These are phyloP conservation scores for Drechslerella stenobrocha DNA, from an alignment of 2,329 filamentous ascomycete genomes.

Conservation along the genomic window DNA sequence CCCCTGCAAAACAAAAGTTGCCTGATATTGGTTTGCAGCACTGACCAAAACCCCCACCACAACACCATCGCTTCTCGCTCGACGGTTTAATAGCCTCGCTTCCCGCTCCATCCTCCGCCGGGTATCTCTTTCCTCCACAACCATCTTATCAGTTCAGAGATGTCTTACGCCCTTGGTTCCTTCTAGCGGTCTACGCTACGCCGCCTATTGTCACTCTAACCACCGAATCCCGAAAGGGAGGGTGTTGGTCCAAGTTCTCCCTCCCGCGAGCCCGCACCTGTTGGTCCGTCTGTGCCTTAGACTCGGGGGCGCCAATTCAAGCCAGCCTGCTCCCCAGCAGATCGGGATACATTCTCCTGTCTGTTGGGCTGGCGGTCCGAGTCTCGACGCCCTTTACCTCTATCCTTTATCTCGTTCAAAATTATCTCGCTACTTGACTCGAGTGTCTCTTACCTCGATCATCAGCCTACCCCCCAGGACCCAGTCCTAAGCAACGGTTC, in stretches of 20 bases:
- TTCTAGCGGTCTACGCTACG: not conserved
- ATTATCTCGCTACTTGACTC: not conserved
- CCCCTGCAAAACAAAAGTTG: too few relatives aligned
- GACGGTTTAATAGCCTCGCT: too few relatives aligned
- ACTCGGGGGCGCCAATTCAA: too few relatives aligned
- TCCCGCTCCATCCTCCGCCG: too few relatives aligned
- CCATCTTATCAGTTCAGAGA: not conserved
- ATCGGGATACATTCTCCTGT: too few relatives aligned
- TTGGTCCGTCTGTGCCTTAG: too few relatives aligned
- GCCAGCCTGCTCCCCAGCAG: not conserved
- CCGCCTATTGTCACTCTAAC: not conserved
- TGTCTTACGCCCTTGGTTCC: not conserved
- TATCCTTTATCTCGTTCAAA: conserved; percentile 6
- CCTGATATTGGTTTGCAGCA: too few relatives aligned
- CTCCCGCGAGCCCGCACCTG: too few relatives aligned
- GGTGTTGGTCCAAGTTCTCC: not conserved
- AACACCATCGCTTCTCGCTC: too few relatives aligned
- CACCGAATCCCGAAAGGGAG: conserved; percentile 4
- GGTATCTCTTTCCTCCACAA: too few relatives aligned
- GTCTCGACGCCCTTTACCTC: not conserved
- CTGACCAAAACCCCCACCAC: too few relatives aligned
- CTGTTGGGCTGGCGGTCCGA: conserved; percentile 1
- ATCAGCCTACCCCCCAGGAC: not conserved
- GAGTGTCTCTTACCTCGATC: not conserved
- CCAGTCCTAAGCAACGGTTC: conserved; percentile 1